Conservation (phyloP, 495 filamentous ascomycete genomes). For the Hypoxylon crocopeplum region DNA sequence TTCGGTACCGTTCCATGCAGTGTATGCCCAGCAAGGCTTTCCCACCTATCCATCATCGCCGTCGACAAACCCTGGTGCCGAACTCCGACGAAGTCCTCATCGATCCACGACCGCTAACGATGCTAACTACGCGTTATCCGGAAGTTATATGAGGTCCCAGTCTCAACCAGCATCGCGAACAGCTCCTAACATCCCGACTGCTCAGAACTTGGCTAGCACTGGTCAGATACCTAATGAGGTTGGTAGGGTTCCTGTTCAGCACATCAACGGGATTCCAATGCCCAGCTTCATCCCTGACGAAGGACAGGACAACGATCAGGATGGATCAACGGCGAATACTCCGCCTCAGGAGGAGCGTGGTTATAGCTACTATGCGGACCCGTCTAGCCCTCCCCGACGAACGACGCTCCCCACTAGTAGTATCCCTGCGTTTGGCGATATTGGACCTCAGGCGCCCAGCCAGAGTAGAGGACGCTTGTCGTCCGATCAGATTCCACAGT, state of each 20-base stretch:
- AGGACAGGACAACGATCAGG: slow-evolving; percentile 45
- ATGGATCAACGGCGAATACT: slow-evolving; percentile 41
- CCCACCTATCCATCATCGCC: slow-evolving; percentile 57
- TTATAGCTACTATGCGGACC: slow-evolving; percentile 35
- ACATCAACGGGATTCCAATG: slow-evolving; percentile 50
- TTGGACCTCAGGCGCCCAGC: slow-evolving; percentile 37
- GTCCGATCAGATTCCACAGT: slow-evolving; percentile 57
- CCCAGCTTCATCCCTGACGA: slow-evolving; percentile 60
- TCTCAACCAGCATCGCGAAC: slow-evolving; percentile 62
- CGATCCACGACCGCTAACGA: slow-evolving; percentile 51
- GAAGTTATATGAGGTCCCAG: slow-evolving; percentile 60
- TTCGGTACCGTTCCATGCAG: slow-evolving; percentile 42
- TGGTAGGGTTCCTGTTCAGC: slow-evolving; percentile 43
- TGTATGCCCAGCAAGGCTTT: slow-evolving; percentile 42
- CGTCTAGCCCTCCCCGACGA: slow-evolving; percentile 42
- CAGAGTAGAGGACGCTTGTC: slow-evolving; percentile 53
- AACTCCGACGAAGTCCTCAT: slow-evolving; percentile 59
- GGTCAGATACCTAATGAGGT: slow-evolving; percentile 42
- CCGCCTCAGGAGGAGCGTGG: slow-evolving; percentile 49
- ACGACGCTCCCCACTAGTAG: slow-evolving; percentile 44
- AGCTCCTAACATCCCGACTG: slow-evolving; percentile 13
- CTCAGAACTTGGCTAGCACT: slow-evolving; percentile 31
- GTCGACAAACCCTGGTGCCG: slow-evolving; percentile 46
- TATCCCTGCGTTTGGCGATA: slow-evolving; percentile 53
- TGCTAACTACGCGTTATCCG: slow-evolving; percentile 45